Percentiles rank a stretch among this genome's conserved stretches.
These are phyloP conservation scores for Pythium brachiatum DNA, from an alignment of 352 stramenopile genomes.

Conservation along the genomic window DNA sequence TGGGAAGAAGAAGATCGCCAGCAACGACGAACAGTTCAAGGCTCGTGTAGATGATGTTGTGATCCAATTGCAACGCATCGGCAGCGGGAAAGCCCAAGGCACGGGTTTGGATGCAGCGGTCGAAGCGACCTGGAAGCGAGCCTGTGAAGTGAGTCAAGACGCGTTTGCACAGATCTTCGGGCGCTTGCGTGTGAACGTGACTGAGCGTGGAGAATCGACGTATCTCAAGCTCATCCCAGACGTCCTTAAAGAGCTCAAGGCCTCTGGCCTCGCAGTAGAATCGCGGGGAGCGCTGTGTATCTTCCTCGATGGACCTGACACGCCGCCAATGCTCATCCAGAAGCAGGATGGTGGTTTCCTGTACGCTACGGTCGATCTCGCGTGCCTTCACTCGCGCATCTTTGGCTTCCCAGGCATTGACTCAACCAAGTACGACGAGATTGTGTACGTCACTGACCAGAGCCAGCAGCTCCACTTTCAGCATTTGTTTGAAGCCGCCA, in stretches of 20 bases:
- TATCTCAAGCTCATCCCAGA: conserved; percentile 60
- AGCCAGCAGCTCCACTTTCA: conserved; percentile 80
- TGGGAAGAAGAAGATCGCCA: conserved; percentile 47
- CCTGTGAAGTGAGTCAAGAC: conserved; percentile 70
- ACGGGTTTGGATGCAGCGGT: conserved; percentile 38
- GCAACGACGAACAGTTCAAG: conserved; percentile 52
- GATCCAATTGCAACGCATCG: conserved; percentile 67
- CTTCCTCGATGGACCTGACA: conserved; percentile 67
- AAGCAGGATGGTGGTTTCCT: conserved; percentile 79
- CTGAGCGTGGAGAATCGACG: conserved; percentile 73
- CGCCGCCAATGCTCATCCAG: conserved; percentile 78
- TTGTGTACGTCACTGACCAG: conserved; percentile 81
- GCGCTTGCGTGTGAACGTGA: conserved; percentile 58
- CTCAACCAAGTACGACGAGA: conserved; percentile 64
- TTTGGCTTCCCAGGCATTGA: conserved; percentile 68
- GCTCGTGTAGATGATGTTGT: conserved; percentile 62
- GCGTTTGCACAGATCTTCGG: conserved; percentile 66
- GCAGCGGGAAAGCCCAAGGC: conserved; percentile 3
- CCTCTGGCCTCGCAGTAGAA: conserved; percentile 42
- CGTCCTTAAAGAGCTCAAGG: conserved; percentile 45
- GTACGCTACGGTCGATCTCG: conserved; percentile 77
- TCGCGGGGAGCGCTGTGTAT: conserved; percentile 69
- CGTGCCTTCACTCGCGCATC: conserved; percentile 71
- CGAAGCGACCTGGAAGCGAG: conserved; percentile 48
- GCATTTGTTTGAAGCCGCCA: conserved; percentile 66